Evolutionary conservation across 2,329 filamentous ascomycete genomes (phyloP).

Genomic region (Pseudocercospora eumusae): DNA sequence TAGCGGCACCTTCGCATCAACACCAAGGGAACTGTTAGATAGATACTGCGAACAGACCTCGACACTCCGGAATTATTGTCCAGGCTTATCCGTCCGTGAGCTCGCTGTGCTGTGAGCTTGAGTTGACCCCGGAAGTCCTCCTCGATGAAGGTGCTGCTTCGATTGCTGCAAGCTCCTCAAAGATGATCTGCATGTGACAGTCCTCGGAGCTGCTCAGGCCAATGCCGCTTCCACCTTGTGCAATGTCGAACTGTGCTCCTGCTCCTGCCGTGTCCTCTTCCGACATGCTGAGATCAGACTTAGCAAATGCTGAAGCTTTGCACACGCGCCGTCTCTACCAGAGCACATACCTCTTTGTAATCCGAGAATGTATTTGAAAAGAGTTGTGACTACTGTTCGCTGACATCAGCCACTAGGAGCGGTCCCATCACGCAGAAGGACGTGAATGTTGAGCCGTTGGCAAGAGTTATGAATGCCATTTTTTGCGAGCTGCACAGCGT

Average conservation of each 20-base stretch:
- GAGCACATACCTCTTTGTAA: background rate
- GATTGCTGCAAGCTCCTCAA: background rate
- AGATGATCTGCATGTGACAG: background rate
- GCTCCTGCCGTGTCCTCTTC: background rate
- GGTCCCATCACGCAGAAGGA: background rate
- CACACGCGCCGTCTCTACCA: background rate
- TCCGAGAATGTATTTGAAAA: background rate
- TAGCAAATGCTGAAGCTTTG: background rate
- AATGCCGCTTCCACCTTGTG: background rate
- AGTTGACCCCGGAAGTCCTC: background rate
- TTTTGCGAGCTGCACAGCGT: background rate
- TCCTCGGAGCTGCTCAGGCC: background rate
- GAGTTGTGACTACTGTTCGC: background rate
- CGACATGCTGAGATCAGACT: background rate
- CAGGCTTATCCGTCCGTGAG: background rate
- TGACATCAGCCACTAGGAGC: background rate
- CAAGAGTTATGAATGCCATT: background rate
- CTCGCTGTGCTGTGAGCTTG: background rate
- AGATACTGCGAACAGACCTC: conserved; percentile 63
- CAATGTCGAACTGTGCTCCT: conserved; percentile 4
- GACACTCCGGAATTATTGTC: background rate
- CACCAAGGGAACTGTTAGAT: conserved; percentile 88
- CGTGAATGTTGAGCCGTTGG: background rate
- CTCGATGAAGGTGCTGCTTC: background rate
- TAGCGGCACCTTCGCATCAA: conserved; percentile 82